Percentiles rank a stretch among this genome's conserved stretches.
These are phyloP conservation scores for Pichia thaimueangensis DNA, from an alignment of 805 yeast species.

Conservation along the genomic window DNA sequence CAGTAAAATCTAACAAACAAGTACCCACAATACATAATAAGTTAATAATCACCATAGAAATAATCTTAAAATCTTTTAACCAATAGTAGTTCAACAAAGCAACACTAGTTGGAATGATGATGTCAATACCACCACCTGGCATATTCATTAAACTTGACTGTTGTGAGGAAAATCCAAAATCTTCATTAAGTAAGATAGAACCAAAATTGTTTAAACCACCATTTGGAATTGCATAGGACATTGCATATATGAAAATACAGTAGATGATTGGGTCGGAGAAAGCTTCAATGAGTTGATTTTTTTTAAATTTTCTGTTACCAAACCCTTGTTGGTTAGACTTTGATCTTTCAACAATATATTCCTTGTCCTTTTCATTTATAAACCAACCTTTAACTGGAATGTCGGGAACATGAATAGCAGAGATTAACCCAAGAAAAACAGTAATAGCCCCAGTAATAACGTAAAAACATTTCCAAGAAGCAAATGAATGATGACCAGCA, in stretches of 20 bases:
- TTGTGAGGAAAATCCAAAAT: constrained; percentile 16
- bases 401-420: constrained; percentile 36
- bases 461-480: constrained; percentile 56
- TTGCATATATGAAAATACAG: constrained; percentile 18
- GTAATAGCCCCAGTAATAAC: constrained; percentile 57
- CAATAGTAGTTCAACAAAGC: constrained; percentile 5
- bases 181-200: constrained; percentile 20
- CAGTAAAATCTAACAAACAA: constrained; percentile 3
- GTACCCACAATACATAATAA: constrained; percentile 7
- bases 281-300: constrained; percentile 51
- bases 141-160: constrained; percentile 12
- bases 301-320: constrained; percentile 32
- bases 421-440: constrained; percentile 40
- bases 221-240: constrained; percentile 26
- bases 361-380: constrained; percentile 33
- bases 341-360: constrained; percentile 25
- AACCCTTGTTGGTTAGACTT: constrained; percentile 34
- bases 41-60: constrained; percentile 8
- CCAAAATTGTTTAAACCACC: constrained; percentile 27
- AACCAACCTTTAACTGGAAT: constrained; percentile 30
- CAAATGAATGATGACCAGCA: constrained; percentile 20
- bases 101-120: constrained; percentile 10
- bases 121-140: constrained; percentile 18
- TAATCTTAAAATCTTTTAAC: constrained; percentile 6
- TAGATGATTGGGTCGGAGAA: constrained; percentile 15